Evolutionary conservation across 805 yeast genomes (phyloP), one percentile per base, ranked within the genome.

Genomic region (Saccharomycopsis sp.): DNA sequence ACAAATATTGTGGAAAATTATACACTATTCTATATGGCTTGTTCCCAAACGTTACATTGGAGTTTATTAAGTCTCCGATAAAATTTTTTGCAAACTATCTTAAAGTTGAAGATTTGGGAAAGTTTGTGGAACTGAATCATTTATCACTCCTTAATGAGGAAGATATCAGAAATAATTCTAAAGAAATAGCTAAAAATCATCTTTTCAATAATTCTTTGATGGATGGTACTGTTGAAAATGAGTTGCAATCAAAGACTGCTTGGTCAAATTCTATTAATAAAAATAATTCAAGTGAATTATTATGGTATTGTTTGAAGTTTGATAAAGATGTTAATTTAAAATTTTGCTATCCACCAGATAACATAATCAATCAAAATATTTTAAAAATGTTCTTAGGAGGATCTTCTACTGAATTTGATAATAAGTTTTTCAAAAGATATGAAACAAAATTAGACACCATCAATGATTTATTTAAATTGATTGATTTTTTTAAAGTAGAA

Each of bases 291-390:
- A 21, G 30, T 15, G 39, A 32, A 8, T 20, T 42, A 9, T 28
- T 45, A 21, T 45, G 49, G 49, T 14, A 39, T 12, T 45, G 49
- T 30, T 35, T 45, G 25, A 45, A 42, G 15, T 37, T 42, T 18
- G 49, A 45, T 20, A 35, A 23, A 20, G 34, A 41, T 17, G 26
- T 45, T 14, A 32, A 40, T 17, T n/a, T 39, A 30, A 38, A 45
- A 23, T 45, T 45, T 18, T 33, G 18, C 17, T 45, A 35, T 29
- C 46, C 48, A 10, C 48, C 42, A 28, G 45, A 34, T 12, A 32
- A 28, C 18, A 36, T 41, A 4, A 28, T 39, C n/a, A 41, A 29
- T 23, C 40, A 41, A 32, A 45, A 45, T 17, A 41, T 45, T 34
- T 36, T 45, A 18, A 45, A 45, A 31, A 21, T 41, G 8, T 41